Base-by-base conservation (phyloP, 805 yeast species). In the Cyberlindnera americana region DNA sequence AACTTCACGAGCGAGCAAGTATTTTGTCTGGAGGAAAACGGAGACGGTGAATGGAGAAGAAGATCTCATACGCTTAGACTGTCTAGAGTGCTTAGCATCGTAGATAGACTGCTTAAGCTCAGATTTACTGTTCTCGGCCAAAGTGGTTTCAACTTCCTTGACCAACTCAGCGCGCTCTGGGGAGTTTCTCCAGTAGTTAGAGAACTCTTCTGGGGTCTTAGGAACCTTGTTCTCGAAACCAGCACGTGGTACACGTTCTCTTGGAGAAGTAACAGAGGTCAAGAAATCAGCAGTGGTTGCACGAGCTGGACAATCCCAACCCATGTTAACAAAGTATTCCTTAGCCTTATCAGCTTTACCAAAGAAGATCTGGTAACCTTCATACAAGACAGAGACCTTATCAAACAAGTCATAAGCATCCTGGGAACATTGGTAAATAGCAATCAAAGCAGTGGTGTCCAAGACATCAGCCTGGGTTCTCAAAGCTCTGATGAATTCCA, bases 351-450 rank as follows among this genome's bases (percentile, higher is more conserved):
- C 56, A 18, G 70, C 64, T 16, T 62, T 54, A 43, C 83, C 83
- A 40, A 65, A 77, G 59, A 47, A 77, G 36, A 77, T 72, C 57
- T 78, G 81, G 47, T 69, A 61, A 36, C 82, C 83, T 44, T 72
- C 77, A 56, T 77, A 76, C 31, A 77, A 54, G 24, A 77, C 67
- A 38, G 66, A 61, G 9, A 74, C 79, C 46, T 73, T 75, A 53
- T 75, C 77, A 46, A 76, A 77, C 39, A 72, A 53, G 34, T 74
- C 75, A 50, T 73, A 76, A 22, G 75, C 74, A 43, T 69, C 72
- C 55, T 74, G 76, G n/a, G 76, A 66, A 48, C 78, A 72, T 55
- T 75, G 81, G 52, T 76, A 75, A 31, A 81, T 77, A 26, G 86
- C 81, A 43, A 81, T 73, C 39, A 79, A 58, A 6, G 83, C 76